Evolutionary conservation across 805 yeast genomes (phyloP).

Genomic region (Kuraishia cidri): DNA sequence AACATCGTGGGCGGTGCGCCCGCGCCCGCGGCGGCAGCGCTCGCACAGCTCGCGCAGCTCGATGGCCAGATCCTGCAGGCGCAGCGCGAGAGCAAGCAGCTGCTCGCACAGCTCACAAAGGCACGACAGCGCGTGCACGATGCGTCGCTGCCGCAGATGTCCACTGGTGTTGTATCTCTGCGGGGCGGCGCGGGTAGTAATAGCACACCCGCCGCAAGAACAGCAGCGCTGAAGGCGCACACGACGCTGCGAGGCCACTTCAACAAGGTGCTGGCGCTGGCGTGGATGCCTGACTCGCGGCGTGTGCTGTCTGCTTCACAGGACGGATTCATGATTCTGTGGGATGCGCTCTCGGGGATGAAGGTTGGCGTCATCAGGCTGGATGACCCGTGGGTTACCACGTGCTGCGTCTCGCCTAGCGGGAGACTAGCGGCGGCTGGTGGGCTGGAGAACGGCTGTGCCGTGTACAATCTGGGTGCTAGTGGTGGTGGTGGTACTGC

Average conservation of each 20-base stretch:
- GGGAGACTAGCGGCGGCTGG: constrained; percentile 67
- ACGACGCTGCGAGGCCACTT: constrained; percentile 57
- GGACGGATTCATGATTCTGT: constrained; percentile 76
- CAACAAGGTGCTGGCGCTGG: constrained; percentile 59
- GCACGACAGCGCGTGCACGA: too few species aligned
- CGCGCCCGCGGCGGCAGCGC: too few species aligned
- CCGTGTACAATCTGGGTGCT: constrained; percentile 39
- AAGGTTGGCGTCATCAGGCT: constrained; percentile 65
- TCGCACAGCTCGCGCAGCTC: too few species aligned
- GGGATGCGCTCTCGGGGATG: constrained; percentile 72
- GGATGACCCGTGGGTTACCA: constrained; percentile 71
- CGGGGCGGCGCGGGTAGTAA: too few species aligned
- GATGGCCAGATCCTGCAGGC: too few species aligned
- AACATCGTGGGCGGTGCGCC: too few species aligned
- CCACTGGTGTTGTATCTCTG: too few species aligned
- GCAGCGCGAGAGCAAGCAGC: too few species aligned
- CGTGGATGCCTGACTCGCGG: constrained; percentile 60
- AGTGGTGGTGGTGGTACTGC: constrained; percentile 2
- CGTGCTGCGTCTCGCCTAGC: constrained; percentile 66
- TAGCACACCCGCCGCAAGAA: too few species aligned
- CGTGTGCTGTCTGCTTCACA: constrained; percentile 68
- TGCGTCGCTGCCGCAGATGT: too few species aligned
- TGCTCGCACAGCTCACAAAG: too few species aligned
- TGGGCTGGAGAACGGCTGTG: constrained; percentile 74
- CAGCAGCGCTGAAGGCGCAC: too few species aligned